Percentiles rank a stretch among this genome's conserved stretches.
phyloP scores from a whole-genome alignment of 768 basidiomycete genomes.

The Dentipellis sp. region DNA sequence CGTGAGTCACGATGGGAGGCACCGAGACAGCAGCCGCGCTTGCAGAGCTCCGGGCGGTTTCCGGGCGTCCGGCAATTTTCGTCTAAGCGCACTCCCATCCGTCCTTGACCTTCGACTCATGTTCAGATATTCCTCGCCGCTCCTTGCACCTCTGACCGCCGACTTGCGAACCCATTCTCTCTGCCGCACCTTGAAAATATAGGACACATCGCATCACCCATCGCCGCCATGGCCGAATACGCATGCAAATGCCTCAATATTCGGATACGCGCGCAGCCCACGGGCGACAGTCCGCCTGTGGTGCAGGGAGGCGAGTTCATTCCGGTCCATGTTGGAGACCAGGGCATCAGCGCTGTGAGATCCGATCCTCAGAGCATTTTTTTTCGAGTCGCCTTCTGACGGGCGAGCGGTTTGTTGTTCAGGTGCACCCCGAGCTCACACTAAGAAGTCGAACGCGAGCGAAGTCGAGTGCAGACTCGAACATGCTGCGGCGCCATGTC shows the following conservation, averaged over 20 bases:
- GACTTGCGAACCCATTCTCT: not conserved
- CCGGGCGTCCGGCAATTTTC: not conserved
- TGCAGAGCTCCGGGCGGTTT: not conserved
- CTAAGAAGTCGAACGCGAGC: conserved; percentile 42
- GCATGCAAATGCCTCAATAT: conserved; percentile 72
- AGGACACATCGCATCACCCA: not conserved
- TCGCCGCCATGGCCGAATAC: conserved; percentile 23
- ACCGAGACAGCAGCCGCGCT: no score
- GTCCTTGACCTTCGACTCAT: not conserved
- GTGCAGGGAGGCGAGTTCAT: conserved; percentile 32
- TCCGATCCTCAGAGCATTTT: not conserved
- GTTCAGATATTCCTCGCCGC: not conserved
- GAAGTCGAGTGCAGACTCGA: conserved; percentile 7
- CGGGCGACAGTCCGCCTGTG: conserved; percentile 8
- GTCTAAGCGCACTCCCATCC: not conserved
- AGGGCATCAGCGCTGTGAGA: conserved; percentile 58
- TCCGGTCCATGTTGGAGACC: conserved; percentile 54
- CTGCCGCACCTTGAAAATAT: not conserved
- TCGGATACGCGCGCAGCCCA: conserved; percentile 36
- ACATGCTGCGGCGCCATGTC: conserved; percentile 39
- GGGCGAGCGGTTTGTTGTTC: not conserved
- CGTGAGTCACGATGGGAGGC: no score
- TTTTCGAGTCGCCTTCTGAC: not conserved
- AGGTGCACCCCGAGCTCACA: conserved; percentile 67
- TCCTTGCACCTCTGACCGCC: not conserved